These are phyloP conservation scores for Penstemon newberryi DNA, from an alignment of 257 asterid species.

Conservation along the genomic window DNA sequence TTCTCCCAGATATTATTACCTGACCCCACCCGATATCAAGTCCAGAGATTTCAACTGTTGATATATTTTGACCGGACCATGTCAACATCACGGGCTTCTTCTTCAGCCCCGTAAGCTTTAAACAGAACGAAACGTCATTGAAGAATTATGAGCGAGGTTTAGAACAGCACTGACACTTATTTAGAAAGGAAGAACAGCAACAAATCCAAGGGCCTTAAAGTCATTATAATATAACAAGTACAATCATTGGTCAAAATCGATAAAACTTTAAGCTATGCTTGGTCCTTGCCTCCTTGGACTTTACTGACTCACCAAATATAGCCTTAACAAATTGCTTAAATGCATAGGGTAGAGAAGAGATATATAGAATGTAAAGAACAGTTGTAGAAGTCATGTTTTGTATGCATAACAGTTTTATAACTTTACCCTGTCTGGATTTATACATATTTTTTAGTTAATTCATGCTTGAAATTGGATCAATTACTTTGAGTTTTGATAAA, in stretches of 20 bases:
- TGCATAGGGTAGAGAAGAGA: not conserved
- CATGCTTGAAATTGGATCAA: too few relatives aligned
- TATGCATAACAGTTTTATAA: too few relatives aligned
- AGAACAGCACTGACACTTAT: not conserved
- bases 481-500: too few relatives aligned
- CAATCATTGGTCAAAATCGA: not conserved
- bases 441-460: too few relatives aligned
- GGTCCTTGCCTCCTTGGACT: too few relatives aligned
- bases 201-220: not conserved
- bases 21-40: slow-evolving; percentile 99
- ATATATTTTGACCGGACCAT: slow-evolving; percentile 55
- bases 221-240: not conserved
- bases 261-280: not conserved
- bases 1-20: slow-evolving; percentile 47
- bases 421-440: too few relatives aligned
- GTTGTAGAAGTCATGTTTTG: not conserved
- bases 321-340: too few relatives aligned
- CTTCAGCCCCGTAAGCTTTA: slow-evolving; percentile 78
- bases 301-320: too few relatives aligned
- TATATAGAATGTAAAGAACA: not conserved
- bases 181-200: not conserved
- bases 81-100: slow-evolving; percentile 66
- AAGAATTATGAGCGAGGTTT: slow-evolving; percentile 8
- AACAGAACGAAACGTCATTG: slow-evolving; percentile 28
- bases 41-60: slow-evolving; percentile 79